Conservation (phyloP, 2,329 filamentous ascomycete genomes). For the Talaromyces sp. region DNA sequence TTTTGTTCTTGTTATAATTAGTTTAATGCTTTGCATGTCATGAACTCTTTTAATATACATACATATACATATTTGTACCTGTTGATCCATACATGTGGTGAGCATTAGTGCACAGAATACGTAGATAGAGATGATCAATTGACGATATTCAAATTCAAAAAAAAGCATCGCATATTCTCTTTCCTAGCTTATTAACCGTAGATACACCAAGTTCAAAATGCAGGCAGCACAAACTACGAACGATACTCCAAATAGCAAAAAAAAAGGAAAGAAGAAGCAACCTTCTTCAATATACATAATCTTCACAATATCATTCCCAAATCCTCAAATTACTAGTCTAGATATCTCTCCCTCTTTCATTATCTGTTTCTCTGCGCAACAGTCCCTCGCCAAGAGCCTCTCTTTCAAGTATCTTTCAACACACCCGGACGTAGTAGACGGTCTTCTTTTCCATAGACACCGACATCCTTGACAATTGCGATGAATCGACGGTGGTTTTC, state of each 20-base stretch:
- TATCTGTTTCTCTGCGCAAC: background rate
- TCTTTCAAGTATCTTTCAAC: slow-evolving; percentile 22
- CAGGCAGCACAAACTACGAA: background rate
- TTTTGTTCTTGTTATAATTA: background rate
- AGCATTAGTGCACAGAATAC: background rate
- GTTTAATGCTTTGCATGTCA: slow-evolving; percentile 6
- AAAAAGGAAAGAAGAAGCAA: background rate
- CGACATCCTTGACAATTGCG: slow-evolving; percentile 39
- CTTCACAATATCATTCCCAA: background rate
- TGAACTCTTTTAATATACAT: slow-evolving; percentile 7
- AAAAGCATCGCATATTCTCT: background rate
- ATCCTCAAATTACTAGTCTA: background rate
- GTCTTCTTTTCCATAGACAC: slow-evolving; percentile 39
- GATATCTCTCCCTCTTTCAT: background rate
- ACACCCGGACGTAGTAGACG: slow-evolving; percentile 34
- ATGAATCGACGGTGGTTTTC: slow-evolving; percentile 39
- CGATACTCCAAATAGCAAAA: background rate
- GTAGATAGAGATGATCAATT: background rate
- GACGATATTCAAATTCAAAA: background rate
- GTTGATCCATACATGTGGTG: background rate
- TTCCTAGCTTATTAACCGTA: background rate
- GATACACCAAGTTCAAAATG: background rate
- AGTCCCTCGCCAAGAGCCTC: background rate
- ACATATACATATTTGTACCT: background rate
- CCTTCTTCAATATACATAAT: background rate